Evolutionary conservation across 192 early-diverging fungal species (phyloP).

Genomic region (Haplosporangium gracile): DNA sequence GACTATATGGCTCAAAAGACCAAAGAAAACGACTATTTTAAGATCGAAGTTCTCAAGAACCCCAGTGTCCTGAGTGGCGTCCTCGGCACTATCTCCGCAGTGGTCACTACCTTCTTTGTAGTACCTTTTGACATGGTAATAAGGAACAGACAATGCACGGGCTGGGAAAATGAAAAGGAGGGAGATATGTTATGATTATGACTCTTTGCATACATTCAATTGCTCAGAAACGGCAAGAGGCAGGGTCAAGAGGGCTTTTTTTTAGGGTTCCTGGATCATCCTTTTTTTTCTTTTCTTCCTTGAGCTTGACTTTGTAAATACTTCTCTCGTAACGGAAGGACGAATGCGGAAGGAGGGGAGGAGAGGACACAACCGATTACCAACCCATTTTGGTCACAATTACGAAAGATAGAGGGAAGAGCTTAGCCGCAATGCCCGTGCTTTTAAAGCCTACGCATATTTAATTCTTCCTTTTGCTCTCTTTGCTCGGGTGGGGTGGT

Average conservation of each 20-base stretch:
- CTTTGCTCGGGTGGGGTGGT: neutral
- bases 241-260: neutral
- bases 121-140: constrained; percentile 58
- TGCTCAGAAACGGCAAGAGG: neutral
- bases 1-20: constrained; percentile 38
- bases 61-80: constrained; percentile 31
- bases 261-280: constrained; percentile 9
- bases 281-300: constrained; percentile 5
- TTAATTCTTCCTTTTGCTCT: neutral
- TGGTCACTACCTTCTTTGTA: constrained; percentile 49
- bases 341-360: constrained; percentile 13
- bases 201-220: constrained; percentile 3
- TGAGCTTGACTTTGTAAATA: neutral
- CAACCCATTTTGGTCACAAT: constrained; percentile 1
- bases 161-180: neutral
- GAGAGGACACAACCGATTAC: neutral
- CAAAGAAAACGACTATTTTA: constrained; percentile 38
- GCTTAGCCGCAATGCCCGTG: neutral
- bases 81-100: constrained; percentile 52
- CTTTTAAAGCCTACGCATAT: neutral
- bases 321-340: neutral
- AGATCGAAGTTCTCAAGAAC: constrained; percentile 24
- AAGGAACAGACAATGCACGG: neutral
- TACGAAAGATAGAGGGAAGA: neutral
- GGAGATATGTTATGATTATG: neutral